These are phyloP conservation scores for Carex kokanica DNA, from an alignment of 176 grass and related monocot genomes.

Conservation along the genomic window DNA sequence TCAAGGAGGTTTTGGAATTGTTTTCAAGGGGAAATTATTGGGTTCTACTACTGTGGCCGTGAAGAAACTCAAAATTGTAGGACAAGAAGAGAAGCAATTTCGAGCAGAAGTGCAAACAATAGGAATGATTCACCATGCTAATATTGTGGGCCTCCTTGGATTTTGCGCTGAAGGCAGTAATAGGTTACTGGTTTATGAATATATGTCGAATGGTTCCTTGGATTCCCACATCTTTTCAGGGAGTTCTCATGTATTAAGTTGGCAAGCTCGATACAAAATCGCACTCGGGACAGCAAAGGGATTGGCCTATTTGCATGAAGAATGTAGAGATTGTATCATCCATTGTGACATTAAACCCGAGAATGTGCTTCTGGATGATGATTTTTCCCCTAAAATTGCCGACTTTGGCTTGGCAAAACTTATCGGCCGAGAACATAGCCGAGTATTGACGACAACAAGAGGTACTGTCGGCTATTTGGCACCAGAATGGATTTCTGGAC, in stretches of 20 bases:
- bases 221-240: slow-evolving; percentile 28
- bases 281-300: slow-evolving; percentile 34
- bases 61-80: slow-evolving; percentile 37
- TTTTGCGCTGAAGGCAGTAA: slow-evolving; percentile 37
- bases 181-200: slow-evolving; percentile 47
- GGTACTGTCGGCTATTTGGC: no score
- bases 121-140: slow-evolving; percentile 42
- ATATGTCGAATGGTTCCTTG: slow-evolving; percentile 49
- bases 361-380: slow-evolving; percentile 34
- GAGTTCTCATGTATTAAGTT: slow-evolving; percentile 19
- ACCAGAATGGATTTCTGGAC: no score
- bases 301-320: slow-evolving; percentile 42
- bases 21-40: slow-evolving; percentile 40
- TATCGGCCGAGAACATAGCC: no score
- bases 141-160: slow-evolving; percentile 46
- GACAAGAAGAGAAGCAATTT: slow-evolving; percentile 47
- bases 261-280: slow-evolving; percentile 29
- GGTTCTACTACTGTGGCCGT: slow-evolving; percentile 32
- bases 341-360: slow-evolving; percentile 51
- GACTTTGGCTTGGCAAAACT: no score
- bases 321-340: slow-evolving; percentile 49
- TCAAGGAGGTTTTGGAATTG: slow-evolving; percentile 37
- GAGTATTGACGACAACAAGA: no score
- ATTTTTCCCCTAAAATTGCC: background rate
- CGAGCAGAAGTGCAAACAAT: slow-evolving; percentile 51